Percentiles rank a stretch among this genome's conserved stretches.
Conservation (phyloP, 2,329 filamentous ascomycete genomes). For the Trichoderma koningiopsis region DNA sequence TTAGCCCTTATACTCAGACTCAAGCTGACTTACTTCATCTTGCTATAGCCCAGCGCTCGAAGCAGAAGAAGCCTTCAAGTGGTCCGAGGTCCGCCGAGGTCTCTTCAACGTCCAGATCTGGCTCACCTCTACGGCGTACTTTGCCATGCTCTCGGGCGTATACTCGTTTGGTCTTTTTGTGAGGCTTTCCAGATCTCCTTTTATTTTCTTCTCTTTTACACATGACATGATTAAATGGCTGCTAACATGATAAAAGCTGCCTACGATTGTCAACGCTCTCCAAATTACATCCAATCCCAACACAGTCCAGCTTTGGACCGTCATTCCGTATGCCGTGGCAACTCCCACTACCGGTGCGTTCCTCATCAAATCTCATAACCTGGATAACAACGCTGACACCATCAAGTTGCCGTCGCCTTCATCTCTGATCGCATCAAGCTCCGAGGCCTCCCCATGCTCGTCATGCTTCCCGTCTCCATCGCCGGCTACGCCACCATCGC, state of each 20-base stretch:
- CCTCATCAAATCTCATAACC: not conserved
- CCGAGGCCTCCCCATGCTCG: conserved; percentile 64
- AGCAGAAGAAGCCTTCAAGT: conserved; percentile 54
- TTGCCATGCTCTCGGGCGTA: conserved; percentile 58
- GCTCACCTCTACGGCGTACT: conserved; percentile 64
- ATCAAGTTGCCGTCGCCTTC: conserved; percentile 53
- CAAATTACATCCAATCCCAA: conserved; percentile 57
- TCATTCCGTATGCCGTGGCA: conserved; percentile 65
- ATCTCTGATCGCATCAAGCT: conserved; percentile 62
- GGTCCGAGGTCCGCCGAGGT: conserved; percentile 65
- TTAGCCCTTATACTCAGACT: not conserved
- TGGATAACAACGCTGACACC: not conserved
- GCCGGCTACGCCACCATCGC: conserved; percentile 66
- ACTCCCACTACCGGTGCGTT: conserved; percentile 54
- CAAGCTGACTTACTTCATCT: not conserved
- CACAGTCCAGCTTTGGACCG: conserved; percentile 63
- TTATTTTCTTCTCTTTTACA: not conserved
- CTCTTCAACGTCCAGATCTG: conserved; percentile 63
- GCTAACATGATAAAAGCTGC: conserved; percentile 46
- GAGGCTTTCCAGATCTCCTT: conserved; percentile 31
- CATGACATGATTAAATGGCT: not conserved
- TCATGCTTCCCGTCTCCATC: conserved; percentile 64
- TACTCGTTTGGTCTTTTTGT: conserved; percentile 68
- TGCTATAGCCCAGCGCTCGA: conserved; percentile 32
- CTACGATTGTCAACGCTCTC: conserved; percentile 64